These are phyloP conservation scores for Arthrobotrys conoides DNA, from an alignment of 2,329 filamentous ascomycete species.

Conservation along the genomic window DNA sequence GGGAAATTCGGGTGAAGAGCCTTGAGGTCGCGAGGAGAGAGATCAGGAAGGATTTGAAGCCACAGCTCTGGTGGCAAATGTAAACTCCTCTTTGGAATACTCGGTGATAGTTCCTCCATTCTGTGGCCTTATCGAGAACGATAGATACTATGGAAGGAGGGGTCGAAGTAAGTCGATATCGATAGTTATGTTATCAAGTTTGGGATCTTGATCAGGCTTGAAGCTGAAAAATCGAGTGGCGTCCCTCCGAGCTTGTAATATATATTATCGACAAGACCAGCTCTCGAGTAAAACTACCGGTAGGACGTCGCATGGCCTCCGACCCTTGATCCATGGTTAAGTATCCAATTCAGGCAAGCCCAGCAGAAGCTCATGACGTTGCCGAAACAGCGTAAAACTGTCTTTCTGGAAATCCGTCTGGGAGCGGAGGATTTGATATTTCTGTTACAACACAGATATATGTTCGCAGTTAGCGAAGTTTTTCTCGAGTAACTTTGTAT, in stretches of 20 bases:
- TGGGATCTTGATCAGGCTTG: slow-evolving; percentile 20
- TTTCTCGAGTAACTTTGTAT: background rate
- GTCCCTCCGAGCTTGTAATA: slow-evolving; percentile 20
- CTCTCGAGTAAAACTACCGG: background rate
- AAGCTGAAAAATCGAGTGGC: slow-evolving; percentile 25
- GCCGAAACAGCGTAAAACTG: slow-evolving; percentile 32
- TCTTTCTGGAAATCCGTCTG: slow-evolving; percentile 30
- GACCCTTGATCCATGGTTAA: slow-evolving; percentile 30
- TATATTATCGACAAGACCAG: slow-evolving; percentile 23
- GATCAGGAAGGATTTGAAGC: slow-evolving; percentile 32
- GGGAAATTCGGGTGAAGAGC: slow-evolving; percentile 40
- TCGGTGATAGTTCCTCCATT: slow-evolving; percentile 6
- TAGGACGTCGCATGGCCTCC: slow-evolving; percentile 30
- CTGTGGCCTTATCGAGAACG: background rate
- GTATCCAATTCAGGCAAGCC: slow-evolving; percentile 27
- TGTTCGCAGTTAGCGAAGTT: slow-evolving; percentile 13
- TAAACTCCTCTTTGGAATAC: slow-evolving; percentile 6
- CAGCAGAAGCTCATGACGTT: slow-evolving; percentile 35
- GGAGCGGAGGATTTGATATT: slow-evolving; percentile 25
- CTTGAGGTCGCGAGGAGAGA: slow-evolving; percentile 32
- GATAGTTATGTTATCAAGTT: slow-evolving; percentile 11
- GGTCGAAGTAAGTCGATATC: background rate
- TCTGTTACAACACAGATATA: slow-evolving; percentile 18
- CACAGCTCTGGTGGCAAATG: slow-evolving; percentile 44
- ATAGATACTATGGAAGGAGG: background rate